These are phyloP conservation scores for Rhodotorula glutinis DNA, from an alignment of 1,284 basidiomycete genomes.

Conservation along the genomic window DNA sequence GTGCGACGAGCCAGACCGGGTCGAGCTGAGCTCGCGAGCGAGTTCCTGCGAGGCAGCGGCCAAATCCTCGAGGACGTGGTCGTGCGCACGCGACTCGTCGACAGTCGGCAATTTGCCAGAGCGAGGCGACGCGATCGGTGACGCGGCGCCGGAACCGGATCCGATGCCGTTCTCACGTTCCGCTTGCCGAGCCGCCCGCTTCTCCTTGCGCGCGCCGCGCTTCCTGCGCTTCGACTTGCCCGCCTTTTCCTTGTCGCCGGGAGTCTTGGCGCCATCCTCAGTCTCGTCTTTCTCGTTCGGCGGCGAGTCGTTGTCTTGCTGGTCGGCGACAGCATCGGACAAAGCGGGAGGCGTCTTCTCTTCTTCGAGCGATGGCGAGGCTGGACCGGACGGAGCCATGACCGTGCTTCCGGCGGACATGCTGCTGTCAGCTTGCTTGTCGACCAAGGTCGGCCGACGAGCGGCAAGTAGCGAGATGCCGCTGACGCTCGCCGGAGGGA, in stretches of 20 bases:
- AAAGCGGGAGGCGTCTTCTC: too few relatives aligned
- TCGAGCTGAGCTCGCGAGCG: conserved; percentile 73
- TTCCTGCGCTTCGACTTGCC: conserved; percentile 65
- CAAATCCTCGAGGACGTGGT: conserved; percentile 59
- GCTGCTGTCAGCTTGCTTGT: background rate
- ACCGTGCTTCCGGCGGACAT: conserved; percentile 1
- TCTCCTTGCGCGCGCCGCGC: conserved; percentile 63
- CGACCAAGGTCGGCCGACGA: conserved; percentile 2
- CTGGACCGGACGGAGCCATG: background rate
- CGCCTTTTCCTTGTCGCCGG: conserved; percentile 49
- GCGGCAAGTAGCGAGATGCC: conserved; percentile 9
- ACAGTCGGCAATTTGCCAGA: conserved; percentile 14
- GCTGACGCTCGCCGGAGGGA: background rate
- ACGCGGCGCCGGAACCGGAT: conserved; percentile 1
- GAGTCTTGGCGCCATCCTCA: conserved; percentile 23
- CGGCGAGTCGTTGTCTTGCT: background rate
- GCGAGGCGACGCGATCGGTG: conserved; percentile 13
- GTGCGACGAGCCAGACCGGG: conserved; percentile 35
- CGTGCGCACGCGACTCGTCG: conserved; percentile 39
- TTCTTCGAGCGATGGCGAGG: background rate
- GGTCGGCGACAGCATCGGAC: too few relatives aligned
- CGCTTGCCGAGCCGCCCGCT: conserved; percentile 49
- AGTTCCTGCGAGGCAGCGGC: conserved; percentile 75
- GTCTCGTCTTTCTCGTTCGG: background rate
- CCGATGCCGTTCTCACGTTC: conserved; percentile 47